These are phyloP conservation scores for Hymenoscyphus linearis DNA, from an alignment of 2,329 filamentous ascomycete species.

Conservation along the genomic window DNA sequence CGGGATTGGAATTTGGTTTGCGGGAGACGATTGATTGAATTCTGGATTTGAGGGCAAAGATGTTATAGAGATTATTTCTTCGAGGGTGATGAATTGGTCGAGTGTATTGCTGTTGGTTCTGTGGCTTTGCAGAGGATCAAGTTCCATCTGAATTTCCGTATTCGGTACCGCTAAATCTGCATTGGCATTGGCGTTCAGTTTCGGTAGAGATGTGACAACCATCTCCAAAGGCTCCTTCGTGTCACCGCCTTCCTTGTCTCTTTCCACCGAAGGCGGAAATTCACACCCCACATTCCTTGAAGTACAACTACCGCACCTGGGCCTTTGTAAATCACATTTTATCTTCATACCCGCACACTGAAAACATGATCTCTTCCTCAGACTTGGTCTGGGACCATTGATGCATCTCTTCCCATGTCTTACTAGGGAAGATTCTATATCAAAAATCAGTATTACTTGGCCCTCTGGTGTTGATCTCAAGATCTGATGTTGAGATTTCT, in stretches of 20 bases:
- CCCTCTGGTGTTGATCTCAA: not conserved
- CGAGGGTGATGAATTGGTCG: not conserved
- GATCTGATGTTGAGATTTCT: not conserved
- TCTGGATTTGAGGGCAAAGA: not conserved
- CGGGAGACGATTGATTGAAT: not conserved
- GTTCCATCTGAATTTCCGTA: not conserved
- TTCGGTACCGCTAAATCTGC: not conserved
- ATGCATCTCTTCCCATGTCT: conserved; percentile 14
- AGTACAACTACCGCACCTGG: not conserved
- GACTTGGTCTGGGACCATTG: not conserved
- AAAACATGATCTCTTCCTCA: not conserved
- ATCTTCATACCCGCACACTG: conserved; percentile 2
- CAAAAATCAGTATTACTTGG: not conserved
- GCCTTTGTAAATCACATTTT: conserved; percentile 1
- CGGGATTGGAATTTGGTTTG: not conserved
- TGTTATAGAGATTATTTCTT: not conserved
- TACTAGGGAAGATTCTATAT: conserved; percentile 13
- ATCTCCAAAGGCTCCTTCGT: not conserved
- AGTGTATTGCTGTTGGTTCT: not conserved
- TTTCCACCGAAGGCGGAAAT: not conserved
- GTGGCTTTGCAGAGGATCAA: not conserved
- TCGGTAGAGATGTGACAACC: not conserved
- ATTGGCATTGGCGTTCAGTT: not conserved
- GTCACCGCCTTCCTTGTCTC: not conserved
- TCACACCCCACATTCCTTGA: not conserved